Evolutionary conservation across 352 stramenopile genomes (phyloP), one percentile per base, ranked within the genome.

Genomic region (Albugo laibachii): DNA sequence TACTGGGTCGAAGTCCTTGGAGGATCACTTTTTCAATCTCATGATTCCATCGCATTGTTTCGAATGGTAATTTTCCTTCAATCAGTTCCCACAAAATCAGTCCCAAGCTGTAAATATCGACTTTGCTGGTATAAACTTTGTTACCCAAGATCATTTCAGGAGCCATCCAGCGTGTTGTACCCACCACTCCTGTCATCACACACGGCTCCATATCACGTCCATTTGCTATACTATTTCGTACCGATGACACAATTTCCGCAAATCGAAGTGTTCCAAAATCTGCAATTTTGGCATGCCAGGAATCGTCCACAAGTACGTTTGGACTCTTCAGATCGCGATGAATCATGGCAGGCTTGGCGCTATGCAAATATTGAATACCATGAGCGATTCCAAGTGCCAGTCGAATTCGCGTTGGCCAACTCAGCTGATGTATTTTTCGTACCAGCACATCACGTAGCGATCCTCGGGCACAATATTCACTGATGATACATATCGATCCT

Each of bases 401-500:
- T 8, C 77, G 68, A 12, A 91, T 50, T 56, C 84, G 84, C 0
- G 72, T 87, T 10, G 72, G 75, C 77, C 77, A 91, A 14, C 67
- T 59, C 21, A 72, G 66, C 24, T 21, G 5, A 19, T 34, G 19
- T 36, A 36, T n/a, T 36, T 34, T n/a, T 49, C 39, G 10, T 61
- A 80, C 76, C 18, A 99, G 59, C 27, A 96, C 85, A 61, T 97
- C 92, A 45, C 91, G 96, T 2, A 98, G 62, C 8, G 86, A 97
- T 13, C 92, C 92, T 45, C 94, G 81, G 2, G 78, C 78, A 36
- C 92, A 96, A 46, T 95, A 88, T 62, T 98, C 92, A 19, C 87
- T 97, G 48, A 99, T 78, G 51, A 98, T 98, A 45, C 87, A 95
- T 49, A 91, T 87, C 10, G 75, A 86, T 13, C 73, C 64, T 1